phyloP scores from a whole-genome alignment of 176 grass and related monocot genomes.

The Calamus simplicifolius region DNA sequence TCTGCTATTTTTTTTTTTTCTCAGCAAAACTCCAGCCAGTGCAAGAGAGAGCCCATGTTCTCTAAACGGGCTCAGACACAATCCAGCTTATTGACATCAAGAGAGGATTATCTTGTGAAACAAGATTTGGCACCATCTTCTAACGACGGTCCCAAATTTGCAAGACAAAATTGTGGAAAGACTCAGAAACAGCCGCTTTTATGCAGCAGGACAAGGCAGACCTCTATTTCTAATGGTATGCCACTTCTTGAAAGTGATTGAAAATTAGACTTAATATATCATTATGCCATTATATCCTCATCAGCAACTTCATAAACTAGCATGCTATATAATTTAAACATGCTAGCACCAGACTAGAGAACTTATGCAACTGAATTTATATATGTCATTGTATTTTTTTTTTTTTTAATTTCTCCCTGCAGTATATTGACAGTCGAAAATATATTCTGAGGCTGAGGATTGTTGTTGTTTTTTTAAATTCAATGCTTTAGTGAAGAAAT shows the following conservation, averaged over 20 bases:
- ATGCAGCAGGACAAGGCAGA: background rate
- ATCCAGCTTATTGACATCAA: slow-evolving; percentile 7
- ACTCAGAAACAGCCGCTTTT: background rate
- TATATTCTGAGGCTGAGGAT: too few species aligned
- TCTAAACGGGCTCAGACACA: slow-evolving; percentile 22
- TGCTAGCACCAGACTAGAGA: too few species aligned
- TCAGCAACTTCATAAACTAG: too few species aligned
- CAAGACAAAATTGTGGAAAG: slow-evolving; percentile 3
- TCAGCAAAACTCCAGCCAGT: background rate
- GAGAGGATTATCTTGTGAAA: background rate
- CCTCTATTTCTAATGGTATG: slow-evolving; percentile 15
- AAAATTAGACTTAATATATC: background rate
- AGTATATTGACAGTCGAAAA: too few species aligned
- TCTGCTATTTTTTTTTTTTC: slow-evolving; percentile 4
- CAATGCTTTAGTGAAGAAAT: background rate
- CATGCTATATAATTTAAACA: too few species aligned
- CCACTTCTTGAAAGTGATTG: background rate
- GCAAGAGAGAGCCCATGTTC: slow-evolving; percentile 18
- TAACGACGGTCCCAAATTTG: slow-evolving; percentile 20
- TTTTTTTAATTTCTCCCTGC: too few species aligned
- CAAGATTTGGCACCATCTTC: background rate
- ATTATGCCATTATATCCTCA: too few species aligned
- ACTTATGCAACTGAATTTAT: too few species aligned
- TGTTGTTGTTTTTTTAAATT: too few species aligned
- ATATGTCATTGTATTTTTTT: too few species aligned